A percentile compares a stretch with the other conserved stretches of the same genome.
These are phyloP conservation scores for Mycena sp. DNA, from an alignment of 1,284 basidiomycete species.

Conservation along the genomic window DNA sequence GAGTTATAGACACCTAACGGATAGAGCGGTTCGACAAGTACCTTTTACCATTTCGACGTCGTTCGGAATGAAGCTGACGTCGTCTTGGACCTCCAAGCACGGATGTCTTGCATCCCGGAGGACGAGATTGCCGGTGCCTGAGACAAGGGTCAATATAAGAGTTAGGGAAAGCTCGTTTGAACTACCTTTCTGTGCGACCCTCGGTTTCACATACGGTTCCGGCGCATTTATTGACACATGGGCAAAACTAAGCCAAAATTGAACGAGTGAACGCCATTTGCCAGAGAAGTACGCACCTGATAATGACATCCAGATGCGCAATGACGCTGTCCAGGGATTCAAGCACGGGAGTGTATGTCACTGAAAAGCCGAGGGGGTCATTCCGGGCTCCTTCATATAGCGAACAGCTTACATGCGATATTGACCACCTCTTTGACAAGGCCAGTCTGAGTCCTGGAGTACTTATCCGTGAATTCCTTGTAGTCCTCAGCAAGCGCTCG, in stretches of 20 bases:
- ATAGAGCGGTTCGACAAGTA: constrained; percentile 36
- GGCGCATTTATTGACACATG: constrained; percentile 91
- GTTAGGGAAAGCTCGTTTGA: background rate
- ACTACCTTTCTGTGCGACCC: constrained; percentile 74
- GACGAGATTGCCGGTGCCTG: constrained; percentile 82
- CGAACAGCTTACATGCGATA: constrained; percentile 80
- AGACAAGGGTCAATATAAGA: background rate
- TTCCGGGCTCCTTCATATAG: background rate
- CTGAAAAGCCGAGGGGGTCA: constrained; percentile 48
- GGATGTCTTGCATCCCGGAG: constrained; percentile 92
- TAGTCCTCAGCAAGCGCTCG: constrained; percentile 82
- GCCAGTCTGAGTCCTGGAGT: constrained; percentile 80
- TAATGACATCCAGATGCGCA: constrained; percentile 92
- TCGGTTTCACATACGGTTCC: constrained; percentile 89
- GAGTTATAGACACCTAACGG: constrained; percentile 1
- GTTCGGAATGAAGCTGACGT: constrained; percentile 95
- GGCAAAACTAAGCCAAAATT: constrained; percentile 69
- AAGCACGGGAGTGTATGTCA: constrained; percentile 91
- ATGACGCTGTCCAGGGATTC: constrained; percentile 90
- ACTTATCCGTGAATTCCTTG: constrained; percentile 74
- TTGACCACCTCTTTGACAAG: constrained; percentile 94
- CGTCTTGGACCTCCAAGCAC: constrained; percentile 96
- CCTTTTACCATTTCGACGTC: constrained; percentile 91
- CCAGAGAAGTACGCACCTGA: constrained; percentile 64
- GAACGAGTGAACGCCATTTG: background rate